Base-by-base conservation (phyloP, 148 eudicot genomes). In the Oxyria digyna region DNA sequence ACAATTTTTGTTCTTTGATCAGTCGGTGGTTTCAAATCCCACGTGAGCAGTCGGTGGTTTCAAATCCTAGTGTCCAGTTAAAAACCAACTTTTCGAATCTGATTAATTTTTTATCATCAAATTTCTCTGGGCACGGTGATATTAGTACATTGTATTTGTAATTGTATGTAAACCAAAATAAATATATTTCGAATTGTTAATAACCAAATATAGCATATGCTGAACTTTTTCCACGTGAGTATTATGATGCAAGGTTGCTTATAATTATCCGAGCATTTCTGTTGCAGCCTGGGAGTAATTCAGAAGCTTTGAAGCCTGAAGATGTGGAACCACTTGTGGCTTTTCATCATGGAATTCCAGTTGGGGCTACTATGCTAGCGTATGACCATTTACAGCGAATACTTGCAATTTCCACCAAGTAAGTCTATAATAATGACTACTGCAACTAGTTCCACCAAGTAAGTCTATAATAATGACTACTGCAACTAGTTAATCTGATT, bases 281-380 rank as follows among this genome's bases (percentile, higher is more conserved):
- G 38, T 59, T 81, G 83, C 84, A 94, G 98, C 84, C 90, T 70
- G 87, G 82, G 67, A 83, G 83, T 37, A 84, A 67, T 70, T 71
- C 65, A 55, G 93, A 85, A 37, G 21, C 78, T 71, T 64, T 94
- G 79, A 88, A 85, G 73, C 78, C 91, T 12, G 96, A 88, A 75
- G 86, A 85, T 65, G 70, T 91, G 23, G 59, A 81, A 65, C 96
- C 96, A 42, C 81, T 70, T 33, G 69, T 86, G 63, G 79, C 82
- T 80, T 94, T 88, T 76, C 97, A 91, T 67, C 83, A 91, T 79
- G 99, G 99, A 73, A 67, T 94, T 38, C 99, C 97, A 46, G 75
- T 85, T 69, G 87, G 84, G 50, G 79, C 91, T 64, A 32, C 76
- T 42, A 73, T 74, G 71, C 55, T 87, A 62, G 96, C 96, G 42